A percentile compares a stretch with the other conserved stretches of the same genome.
These are phyloP conservation scores for Anthracocystis setariae DNA, from an alignment of 1,284 basidiomycete species.

Conservation along the genomic window DNA sequence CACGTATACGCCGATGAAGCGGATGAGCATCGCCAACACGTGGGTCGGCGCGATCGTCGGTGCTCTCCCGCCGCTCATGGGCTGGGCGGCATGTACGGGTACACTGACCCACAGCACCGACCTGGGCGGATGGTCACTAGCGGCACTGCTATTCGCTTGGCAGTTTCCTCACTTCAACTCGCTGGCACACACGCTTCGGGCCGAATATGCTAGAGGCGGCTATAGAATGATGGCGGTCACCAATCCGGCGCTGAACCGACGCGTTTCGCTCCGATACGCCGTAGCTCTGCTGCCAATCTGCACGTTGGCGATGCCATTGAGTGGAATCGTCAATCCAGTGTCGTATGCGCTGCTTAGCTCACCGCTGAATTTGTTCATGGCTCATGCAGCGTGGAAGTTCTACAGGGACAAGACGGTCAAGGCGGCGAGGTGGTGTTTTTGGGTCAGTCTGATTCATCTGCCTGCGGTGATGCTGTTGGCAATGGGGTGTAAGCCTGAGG, in stretches of 20 bases:
- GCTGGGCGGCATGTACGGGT: conserved; percentile 94
- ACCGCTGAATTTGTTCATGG: conserved; percentile 79
- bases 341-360: conserved; percentile 81
- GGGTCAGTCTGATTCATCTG: conserved; percentile 88
- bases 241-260: conserved; percentile 81
- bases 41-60: conserved; percentile 96
- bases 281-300: conserved; percentile 84
- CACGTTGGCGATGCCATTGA: conserved; percentile 72
- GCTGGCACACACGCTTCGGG: conserved; percentile 85
- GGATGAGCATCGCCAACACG: conserved; percentile 87
- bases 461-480: conserved; percentile 89
- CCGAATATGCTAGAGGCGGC: conserved; percentile 90
- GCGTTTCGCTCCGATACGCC: conserved; percentile 86
- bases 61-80: conserved; percentile 93
- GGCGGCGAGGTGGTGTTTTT: conserved; percentile 75
- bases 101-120: conserved; percentile 75
- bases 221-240: conserved; percentile 92
- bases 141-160: conserved; percentile 82
- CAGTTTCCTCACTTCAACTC: conserved; percentile 99
- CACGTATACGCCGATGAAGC: conserved; percentile 91
- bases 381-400: conserved; percentile 77
- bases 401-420: conserved; percentile 73
- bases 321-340: conserved; percentile 68
- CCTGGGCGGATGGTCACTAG: conserved; percentile 60
- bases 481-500: conserved; percentile 74